Evolutionary conservation across 2,329 filamentous ascomycete species (phyloP), one percentile per base, ranked within the genome.

Genomic region (Fonsecaea pugnacius): DNA sequence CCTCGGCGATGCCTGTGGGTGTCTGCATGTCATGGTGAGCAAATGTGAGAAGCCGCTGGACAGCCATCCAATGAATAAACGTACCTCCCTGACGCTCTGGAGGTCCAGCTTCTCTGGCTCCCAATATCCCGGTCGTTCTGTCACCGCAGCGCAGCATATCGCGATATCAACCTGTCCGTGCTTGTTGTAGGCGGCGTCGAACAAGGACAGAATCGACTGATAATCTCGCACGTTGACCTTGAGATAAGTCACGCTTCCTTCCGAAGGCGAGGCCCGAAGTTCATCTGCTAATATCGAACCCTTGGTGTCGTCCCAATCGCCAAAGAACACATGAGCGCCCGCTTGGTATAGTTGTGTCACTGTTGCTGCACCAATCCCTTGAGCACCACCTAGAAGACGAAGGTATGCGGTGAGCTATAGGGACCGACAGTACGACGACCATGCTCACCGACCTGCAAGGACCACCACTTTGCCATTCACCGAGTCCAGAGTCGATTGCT

Each of bases 131-230:
- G 59, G 56, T 32, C 65, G 75, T 64, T 83, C 82, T 16, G 75
- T 74, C 4, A 81, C 77, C 0, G 80, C 82, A 1, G 82, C 83
- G 35, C 77, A 80, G 3, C 78, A 78, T 21, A 83, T 76, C 1
- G 81, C 82, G 63, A 80, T 76, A 62, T 85, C 82, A 43, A 84
- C 75, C 7, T 72, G 74, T 4, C 79, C 78, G 63, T 80, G 79
- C 6, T 73, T 75, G 8, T 77, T 69, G 58, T 78, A 77, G 0
- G 82, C 80, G 3, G 74, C 63, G 16, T 82, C 78, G 68, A 84
- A 85, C 4, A 85, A 72, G 6, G 73, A 72, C 24, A 83, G 71
- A 27, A 82, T 76, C 5, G 78, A 77, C 21, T 76, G 69, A 68
- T 84, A 83, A 38, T 77, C 71, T 12, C 77, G 76, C 1, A 83